phyloP scores from a whole-genome alignment of 23 red algal genomes.

The Chondrus crispus region DNA sequence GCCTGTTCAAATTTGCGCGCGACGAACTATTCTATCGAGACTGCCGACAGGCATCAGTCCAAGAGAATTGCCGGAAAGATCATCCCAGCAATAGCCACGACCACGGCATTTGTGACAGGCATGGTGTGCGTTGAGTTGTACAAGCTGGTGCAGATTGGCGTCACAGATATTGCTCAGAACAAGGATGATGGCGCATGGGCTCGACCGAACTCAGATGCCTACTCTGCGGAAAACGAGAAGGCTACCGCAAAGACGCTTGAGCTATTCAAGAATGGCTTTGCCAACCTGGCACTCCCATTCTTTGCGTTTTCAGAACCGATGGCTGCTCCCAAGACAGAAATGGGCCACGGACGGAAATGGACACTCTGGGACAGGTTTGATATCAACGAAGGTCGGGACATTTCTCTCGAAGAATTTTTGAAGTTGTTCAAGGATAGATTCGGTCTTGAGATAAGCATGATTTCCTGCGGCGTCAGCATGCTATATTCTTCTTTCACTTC shows the following conservation, averaged over 20 bases:
- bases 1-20: slow-evolving; percentile 92
- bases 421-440: slow-evolving; percentile 81
- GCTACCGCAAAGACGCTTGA: slow-evolving; percentile 61
- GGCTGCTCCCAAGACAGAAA: slow-evolving; percentile 71
- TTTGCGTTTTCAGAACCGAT: slow-evolving; percentile 96
- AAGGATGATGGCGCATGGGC: slow-evolving; percentile 66
- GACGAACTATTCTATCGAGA: slow-evolving; percentile 87
- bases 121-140: slow-evolving; percentile 89
- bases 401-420: slow-evolving; percentile 89
- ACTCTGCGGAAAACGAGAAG: slow-evolving; percentile 49
- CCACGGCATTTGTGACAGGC: slow-evolving; percentile 91
- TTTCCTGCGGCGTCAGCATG: slow-evolving; percentile 89
- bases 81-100: slow-evolving; percentile 98
- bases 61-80: slow-evolving; percentile 97
- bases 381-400: slow-evolving; percentile 76
- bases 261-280: slow-evolving; percentile 95
- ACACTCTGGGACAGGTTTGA: slow-evolving; percentile 98
- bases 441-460: slow-evolving; percentile 87
- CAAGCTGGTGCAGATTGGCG: slow-evolving; percentile 89
- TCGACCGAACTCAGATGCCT: slow-evolving; percentile 7
- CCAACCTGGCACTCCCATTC: slow-evolving; percentile 95
- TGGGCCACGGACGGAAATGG: slow-evolving; percentile 79
- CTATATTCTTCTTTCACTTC: slow-evolving; percentile 91
- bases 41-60: slow-evolving; percentile 87
- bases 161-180: slow-evolving; percentile 45